A percentile compares a stretch with the other conserved stretches of the same genome.
Conservation (phyloP, 23 red algal species). For the Gracilaria vermiculophylla region DNA sequence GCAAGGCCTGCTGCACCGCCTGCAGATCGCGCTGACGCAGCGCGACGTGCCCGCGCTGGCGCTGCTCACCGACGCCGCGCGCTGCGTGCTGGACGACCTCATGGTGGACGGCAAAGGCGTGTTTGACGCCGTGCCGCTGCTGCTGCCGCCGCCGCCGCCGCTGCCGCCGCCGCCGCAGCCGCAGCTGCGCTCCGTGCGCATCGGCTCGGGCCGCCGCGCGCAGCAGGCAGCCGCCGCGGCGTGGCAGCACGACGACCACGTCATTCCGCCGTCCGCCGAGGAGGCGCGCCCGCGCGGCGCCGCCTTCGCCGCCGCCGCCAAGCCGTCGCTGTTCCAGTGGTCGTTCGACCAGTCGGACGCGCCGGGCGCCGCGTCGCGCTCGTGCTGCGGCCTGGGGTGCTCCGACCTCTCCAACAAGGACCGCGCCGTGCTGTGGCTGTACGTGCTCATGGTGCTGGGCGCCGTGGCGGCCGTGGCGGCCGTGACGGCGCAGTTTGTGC, state of each 20-base stretch:
- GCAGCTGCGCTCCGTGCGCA: not conserved
- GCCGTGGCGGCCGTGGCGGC: slow-evolving; percentile 6
- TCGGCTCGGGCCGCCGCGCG: not conserved
- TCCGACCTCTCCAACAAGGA: not conserved
- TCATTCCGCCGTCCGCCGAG: too few species aligned
- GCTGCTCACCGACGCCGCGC: not conserved
- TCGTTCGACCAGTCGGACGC: too few species aligned
- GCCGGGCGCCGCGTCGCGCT: not conserved
- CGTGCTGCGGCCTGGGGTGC: not conserved
- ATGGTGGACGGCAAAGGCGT: not conserved
- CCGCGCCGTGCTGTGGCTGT: slow-evolving; percentile 25
- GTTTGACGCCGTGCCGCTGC: not conserved
- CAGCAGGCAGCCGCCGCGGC: not conserved
- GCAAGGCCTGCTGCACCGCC: not conserved
- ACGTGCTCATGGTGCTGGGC: slow-evolving; percentile 29
- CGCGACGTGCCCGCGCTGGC: not conserved
- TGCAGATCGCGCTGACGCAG: not conserved
- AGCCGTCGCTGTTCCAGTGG: too few species aligned
- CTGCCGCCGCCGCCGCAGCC: not conserved
- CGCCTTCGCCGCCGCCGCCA: too few species aligned
- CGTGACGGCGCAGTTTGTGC: slow-evolving; percentile 22
- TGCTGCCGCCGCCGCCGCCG: not conserved
- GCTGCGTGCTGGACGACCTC: not conserved
- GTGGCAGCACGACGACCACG: too few species aligned
- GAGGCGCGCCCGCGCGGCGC: too few species aligned